A percentile compares a stretch with the other conserved stretches of the same genome.
These are phyloP conservation scores for Lepiota venenata DNA, from an alignment of 768 basidiomycete species.

Conservation along the genomic window DNA sequence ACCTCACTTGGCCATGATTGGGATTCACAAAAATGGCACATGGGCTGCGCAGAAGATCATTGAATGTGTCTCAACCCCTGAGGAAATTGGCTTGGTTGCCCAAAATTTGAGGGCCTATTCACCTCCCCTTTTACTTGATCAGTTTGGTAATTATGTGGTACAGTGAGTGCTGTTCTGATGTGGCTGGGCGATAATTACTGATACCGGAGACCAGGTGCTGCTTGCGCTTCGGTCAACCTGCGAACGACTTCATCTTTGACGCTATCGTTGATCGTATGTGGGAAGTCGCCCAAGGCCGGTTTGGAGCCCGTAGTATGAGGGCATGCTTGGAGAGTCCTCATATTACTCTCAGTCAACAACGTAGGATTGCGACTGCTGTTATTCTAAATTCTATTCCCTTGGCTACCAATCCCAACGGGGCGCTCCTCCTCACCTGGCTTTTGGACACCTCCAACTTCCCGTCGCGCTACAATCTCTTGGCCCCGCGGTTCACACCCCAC, in stretches of 20 bases:
- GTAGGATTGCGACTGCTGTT: conserved; percentile 90
- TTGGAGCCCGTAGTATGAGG: conserved; percentile 96
- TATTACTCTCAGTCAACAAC: conserved; percentile 86
- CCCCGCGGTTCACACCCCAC: conserved; percentile 95
- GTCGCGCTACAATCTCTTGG: conserved; percentile 91
- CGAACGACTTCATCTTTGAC: conserved; percentile 95
- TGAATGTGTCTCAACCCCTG: conserved; percentile 84
- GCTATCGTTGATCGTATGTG: conserved; percentile 97
- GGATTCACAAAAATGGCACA: conserved; percentile 99
- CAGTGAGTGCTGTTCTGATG: conserved; percentile 52
- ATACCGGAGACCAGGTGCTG: conserved; percentile 56
- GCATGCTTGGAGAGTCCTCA: conserved; percentile 92
- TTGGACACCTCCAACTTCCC: conserved; percentile 94
- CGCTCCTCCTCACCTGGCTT: conserved; percentile 93
- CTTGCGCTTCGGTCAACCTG: conserved; percentile 84
- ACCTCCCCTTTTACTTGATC: conserved; percentile 91
- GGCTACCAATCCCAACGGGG: conserved; percentile 97
- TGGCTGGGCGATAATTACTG: background rate
- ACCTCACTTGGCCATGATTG: conserved; percentile 95
- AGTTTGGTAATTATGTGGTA: conserved; percentile 91
- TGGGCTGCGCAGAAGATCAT: conserved; percentile 99
- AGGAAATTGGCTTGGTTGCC: conserved; percentile 82
- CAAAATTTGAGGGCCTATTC: conserved; percentile 88
- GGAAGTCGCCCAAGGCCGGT: conserved; percentile 97
- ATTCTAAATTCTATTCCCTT: conserved; percentile 97